These are phyloP conservation scores for Mesostigma viride DNA, from an alignment of 139 green algal species.

Conservation along the genomic window DNA sequence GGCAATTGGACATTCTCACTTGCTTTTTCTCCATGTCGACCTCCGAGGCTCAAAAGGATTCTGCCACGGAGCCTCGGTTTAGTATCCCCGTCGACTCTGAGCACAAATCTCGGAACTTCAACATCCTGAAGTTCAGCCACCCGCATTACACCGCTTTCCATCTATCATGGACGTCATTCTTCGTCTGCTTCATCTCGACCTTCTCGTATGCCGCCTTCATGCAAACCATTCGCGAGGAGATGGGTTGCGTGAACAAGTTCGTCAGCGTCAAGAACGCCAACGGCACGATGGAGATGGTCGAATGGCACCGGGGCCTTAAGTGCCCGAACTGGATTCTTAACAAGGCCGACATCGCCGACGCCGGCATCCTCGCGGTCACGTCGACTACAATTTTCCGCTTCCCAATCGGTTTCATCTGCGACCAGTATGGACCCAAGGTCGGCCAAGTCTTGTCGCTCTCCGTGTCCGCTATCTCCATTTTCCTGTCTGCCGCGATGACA, in stretches of 20 bases:
- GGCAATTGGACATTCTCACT: too few relatives aligned
- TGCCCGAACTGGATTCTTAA: slow-evolving; percentile 65
- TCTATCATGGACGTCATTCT: slow-evolving; percentile 75
- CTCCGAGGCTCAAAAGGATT: too few relatives aligned
- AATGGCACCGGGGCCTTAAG: slow-evolving; percentile 63
- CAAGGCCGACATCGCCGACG: slow-evolving; percentile 42
- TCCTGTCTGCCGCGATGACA: slow-evolving; percentile 40
- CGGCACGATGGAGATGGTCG: too few relatives aligned
- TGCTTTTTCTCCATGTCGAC: too few relatives aligned
- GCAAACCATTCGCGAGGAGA: neutral
- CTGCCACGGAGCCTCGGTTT: too few relatives aligned
- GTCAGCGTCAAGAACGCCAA: too few relatives aligned
- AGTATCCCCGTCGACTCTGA: too few relatives aligned
- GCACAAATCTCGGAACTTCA: too few relatives aligned
- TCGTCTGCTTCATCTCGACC: slow-evolving; percentile 78
- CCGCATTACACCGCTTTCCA: too few relatives aligned
- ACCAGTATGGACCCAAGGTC: slow-evolving; percentile 66
- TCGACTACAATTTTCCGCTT: slow-evolving; percentile 51
- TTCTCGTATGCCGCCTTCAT: slow-evolving; percentile 47
- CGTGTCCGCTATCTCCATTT: slow-evolving; percentile 47
- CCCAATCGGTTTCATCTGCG: slow-evolving; percentile 51
- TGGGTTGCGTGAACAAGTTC: too few relatives aligned
- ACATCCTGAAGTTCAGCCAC: too few relatives aligned
- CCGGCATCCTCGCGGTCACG: slow-evolving; percentile 49
- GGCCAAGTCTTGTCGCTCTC: slow-evolving; percentile 38